Base-by-base conservation (phyloP, 2,329 filamentous ascomycete genomes). In the Pyricularia pennisetigena region DNA sequence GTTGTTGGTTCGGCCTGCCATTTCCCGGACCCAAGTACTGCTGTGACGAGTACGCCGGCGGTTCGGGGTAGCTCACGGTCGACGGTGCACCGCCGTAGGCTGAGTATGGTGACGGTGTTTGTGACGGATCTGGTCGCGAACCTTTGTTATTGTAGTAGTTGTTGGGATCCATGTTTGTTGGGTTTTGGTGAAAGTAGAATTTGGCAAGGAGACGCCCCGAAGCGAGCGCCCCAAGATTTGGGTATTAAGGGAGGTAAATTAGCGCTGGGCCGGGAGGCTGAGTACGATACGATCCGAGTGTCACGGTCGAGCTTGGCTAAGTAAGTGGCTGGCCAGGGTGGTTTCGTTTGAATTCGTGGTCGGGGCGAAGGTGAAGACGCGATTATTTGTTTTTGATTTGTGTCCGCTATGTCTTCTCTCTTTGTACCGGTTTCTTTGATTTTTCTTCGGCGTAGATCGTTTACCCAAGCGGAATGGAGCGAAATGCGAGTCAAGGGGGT, bases 31-130 rank as follows among this genome's bases (percentile, higher is more conserved):
- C 76, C 29, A 76, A 76, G 69, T 77, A 74, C 41, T 76, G 75
- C 66, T 77, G 78, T 30, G 76, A 76, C 64, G 74, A 73, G 72
- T 77, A 75, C 2, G 76, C 72, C 69, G 75, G 73, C 68, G 77
- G 74, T 73, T 71, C 57, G n/a, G 57, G 57, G 23, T 61, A 61
- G 57, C 3, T 24, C 24, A 26, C 57, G 9, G 24, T 61, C 5
- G 57, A 26, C 23, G n/a, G 24, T 23, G 57, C n/a, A 10, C 54
- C 54, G 57, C 57, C 57, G 24, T 61, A 61, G 57, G n/a, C 8
- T 24, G 23, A 8, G 57, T 61, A 61, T 26, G 57, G 57, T 8
- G 57, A 26, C 9, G n/a, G 57, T 5, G 57, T 26, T 9, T 16
- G 57, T 23, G 57, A 61, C 2, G 14, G 57, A 26, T 61, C 57